Base-by-base conservation (phyloP, 2,329 filamentous ascomycete species). In the Colletotrichum scovillei region DNA sequence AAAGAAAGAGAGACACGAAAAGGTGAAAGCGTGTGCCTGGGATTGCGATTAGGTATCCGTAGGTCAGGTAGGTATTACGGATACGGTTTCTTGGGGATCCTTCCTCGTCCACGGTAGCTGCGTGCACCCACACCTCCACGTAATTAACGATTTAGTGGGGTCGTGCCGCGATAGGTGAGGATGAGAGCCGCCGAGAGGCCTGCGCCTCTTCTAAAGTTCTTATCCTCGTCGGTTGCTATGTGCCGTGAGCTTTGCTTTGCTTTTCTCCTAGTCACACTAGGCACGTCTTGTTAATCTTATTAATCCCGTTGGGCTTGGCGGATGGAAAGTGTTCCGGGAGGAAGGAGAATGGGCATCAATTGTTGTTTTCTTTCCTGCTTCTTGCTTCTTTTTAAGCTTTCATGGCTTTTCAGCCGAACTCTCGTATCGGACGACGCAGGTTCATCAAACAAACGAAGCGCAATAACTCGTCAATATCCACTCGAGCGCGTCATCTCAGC, bases 121-220 rank as follows among this genome's bases (percentile, higher is more conserved):
- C 42, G 26, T 63, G 64, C 52, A 55, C 62, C 66, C 65, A 72
- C 69, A 72, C 58, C 69, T 69, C 69, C 69, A 59, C 65, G 69
- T 59, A 72, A 64, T 64, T 26, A 63, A 28, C 52, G 60, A 65
- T 70, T 70, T 57, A 59, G 69, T 72, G 70, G 60, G 67, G 66
- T 73, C 28, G 32, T 55, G 26, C 26, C 16, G 28, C 22, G 60
- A 70, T 70, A 49, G 55, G 46, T 56, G 66, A 49, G 19, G 30
- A 65, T 30, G 22, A 69, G 69, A 69, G 64, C 57, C 65, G 66
- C 66, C 52, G 59, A 69, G 53, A 59, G 69, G 67, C 67, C 66
- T 70, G 67, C 55, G 70, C 70, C 70, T 73, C 66, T 70, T 65
- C 32, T 35, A 12, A 35, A 35, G 32, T 35, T 12, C n/a, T 19